These are phyloP conservation scores for Chaetomidium leptoderma DNA, from an alignment of 495 filamentous ascomycete genomes.

Conservation along the genomic window DNA sequence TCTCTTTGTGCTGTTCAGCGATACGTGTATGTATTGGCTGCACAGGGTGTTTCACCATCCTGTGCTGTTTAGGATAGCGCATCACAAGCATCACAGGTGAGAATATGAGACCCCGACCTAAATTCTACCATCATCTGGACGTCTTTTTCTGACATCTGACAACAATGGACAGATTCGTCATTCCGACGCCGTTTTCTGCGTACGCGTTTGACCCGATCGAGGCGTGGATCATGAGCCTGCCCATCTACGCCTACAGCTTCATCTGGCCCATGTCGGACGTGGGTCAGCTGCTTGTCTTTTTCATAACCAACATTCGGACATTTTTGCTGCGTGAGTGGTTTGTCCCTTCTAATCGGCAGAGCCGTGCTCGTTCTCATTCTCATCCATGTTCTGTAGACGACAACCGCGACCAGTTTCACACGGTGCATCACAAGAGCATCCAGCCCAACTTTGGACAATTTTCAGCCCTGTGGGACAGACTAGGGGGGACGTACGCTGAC, in stretches of 20 bases:
- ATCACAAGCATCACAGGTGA: not conserved
- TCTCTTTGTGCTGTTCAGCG: not conserved
- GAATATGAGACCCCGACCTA: not conserved
- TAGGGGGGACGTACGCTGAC: not conserved
- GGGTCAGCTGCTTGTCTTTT: not conserved
- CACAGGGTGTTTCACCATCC: not conserved
- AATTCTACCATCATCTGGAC: not conserved
- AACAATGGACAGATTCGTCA: not conserved
- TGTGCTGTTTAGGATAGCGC: not conserved
- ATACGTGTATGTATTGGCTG: not conserved
- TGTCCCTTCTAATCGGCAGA: not conserved
- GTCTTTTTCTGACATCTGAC: not conserved
- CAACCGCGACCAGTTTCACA: not conserved
- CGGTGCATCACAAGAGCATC: not conserved
- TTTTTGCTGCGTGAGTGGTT: not conserved
- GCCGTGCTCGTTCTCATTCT: not conserved
- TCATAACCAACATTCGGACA: not conserved
- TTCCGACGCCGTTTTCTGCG: not conserved
- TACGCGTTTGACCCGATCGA: not conserved
- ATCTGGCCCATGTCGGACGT: not conserved
- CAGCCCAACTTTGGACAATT: not conserved
- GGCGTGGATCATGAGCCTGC: not conserved
- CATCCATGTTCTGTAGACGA: not conserved
- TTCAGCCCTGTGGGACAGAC: not conserved
- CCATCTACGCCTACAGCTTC: constrained; percentile 1